Evolutionary conservation across 441 rosid species (phyloP), one percentile per base, ranked within the genome.

Genomic region (Eutrema salsugineum): DNA sequence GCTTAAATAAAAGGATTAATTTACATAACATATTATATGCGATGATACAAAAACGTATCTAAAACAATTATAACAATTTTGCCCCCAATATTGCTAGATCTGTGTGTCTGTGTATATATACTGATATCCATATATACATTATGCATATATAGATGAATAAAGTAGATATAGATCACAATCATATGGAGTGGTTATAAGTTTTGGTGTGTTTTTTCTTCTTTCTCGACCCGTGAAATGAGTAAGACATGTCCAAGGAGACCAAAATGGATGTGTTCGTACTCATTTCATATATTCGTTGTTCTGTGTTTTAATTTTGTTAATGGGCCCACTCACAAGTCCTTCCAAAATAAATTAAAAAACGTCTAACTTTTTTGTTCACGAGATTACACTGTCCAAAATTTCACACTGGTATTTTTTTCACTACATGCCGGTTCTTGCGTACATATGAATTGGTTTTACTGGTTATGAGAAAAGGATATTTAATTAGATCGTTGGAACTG

Each of bases 171-270:
- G 9, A 61, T 50, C 27, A 28, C 24, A 61, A 40, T 71, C 61
- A 61, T 33, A 50, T 60, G 70, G 49, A 35, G 76, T 63, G 32
- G 70, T 71, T 63, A 71, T 17, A 71, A 43, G 30, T 24, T 43
- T 42, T n/a, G 70, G 54, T 71, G 46, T 62, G 47, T 43, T 14
- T 61, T 19, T 71, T 62, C 44, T 30, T 62, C 3, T 14, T 44
- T 43, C 4, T 63, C 56, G 48, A 63, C 56, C 63, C 70, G 40
- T 71, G 70, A 63, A 53, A 53, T 20, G 56, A 42, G 76, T 42
- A 44, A 46, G 69, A 48, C 68, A 60, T 60, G 17, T 60, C 46
- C 28, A 61, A 54, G 7, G 22, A 17, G 24, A 46, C 22, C 50
- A 8, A 46, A 55, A 22, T n/a, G 2, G 9, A 30, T 53, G 54